Conservation (phyloP, 352 stramenopile species). For the Discostella stelligera region DNA sequence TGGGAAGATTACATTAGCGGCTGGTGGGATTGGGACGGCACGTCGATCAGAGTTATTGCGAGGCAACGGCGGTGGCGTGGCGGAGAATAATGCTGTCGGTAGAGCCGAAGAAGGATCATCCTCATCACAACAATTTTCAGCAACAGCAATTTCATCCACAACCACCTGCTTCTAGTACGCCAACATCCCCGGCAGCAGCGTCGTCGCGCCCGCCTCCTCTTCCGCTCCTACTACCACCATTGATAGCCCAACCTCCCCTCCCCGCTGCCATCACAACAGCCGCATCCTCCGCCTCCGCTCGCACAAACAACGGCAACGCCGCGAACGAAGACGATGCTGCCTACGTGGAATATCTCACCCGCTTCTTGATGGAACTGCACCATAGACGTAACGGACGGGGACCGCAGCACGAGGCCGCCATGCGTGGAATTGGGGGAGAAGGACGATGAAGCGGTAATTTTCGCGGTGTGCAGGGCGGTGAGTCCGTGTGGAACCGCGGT, state of each 20-base stretch:
- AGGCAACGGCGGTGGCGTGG: too few species aligned
- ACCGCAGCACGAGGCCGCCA: constrained; percentile 35
- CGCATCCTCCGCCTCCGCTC: not conserved
- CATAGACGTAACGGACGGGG: constrained; percentile 66
- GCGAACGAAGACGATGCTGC: constrained; percentile 23
- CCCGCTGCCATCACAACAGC: not conserved
- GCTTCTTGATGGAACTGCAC: constrained; percentile 71
- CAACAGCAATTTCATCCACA: too few species aligned
- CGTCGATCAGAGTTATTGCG: constrained; percentile 63
- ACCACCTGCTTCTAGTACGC: too few species aligned
- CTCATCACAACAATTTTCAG: too few species aligned
- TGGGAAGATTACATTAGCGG: constrained; percentile 73
- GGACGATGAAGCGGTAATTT: not conserved
- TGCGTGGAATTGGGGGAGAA: not conserved
- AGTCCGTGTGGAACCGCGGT: not conserved
- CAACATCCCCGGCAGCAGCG: not conserved
- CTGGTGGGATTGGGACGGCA: constrained; percentile 72
- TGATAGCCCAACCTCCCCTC: constrained; percentile 20
- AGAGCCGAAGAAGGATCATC: not conserved
- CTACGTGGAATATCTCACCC: constrained; percentile 71
- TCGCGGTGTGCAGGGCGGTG: not conserved
- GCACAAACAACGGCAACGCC: constrained; percentile 9
- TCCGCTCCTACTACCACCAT: constrained; percentile 10
- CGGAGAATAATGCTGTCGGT: too few species aligned
- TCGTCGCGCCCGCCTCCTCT: not conserved